Percentiles rank a stretch among this genome's conserved stretches.
phyloP scores from a whole-genome alignment of 2,329 filamentous ascomycete genomes.

The Aplosporella prunicola region DNA sequence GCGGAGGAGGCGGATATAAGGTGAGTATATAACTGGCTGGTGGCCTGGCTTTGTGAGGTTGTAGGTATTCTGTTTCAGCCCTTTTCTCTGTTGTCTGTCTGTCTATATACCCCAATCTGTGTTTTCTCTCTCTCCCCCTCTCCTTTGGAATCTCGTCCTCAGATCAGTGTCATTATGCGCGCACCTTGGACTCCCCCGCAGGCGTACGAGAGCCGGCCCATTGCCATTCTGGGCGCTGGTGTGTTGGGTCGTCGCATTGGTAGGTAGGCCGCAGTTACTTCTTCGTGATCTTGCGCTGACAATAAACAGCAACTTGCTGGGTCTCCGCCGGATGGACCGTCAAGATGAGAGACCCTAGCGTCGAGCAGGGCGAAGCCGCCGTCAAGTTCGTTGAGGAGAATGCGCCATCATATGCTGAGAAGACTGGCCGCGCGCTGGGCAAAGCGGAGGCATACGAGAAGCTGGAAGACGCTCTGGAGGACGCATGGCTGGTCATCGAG shows the following conservation, averaged over 20 bases:
- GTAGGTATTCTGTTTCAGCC: too few species aligned
- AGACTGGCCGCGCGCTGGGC: slow-evolving; percentile 16
- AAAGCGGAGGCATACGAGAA: slow-evolving; percentile 26
- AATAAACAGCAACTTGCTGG: slow-evolving; percentile 19
- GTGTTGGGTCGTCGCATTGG: slow-evolving; percentile 15
- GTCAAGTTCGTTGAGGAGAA: slow-evolving; percentile 33
- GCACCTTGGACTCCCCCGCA: slow-evolving; percentile 3
- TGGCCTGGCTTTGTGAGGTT: too few species aligned
- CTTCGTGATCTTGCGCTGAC: not conserved
- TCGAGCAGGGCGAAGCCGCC: slow-evolving; percentile 28
- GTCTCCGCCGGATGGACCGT: slow-evolving; percentile 36
- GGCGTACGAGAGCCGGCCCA: slow-evolving; percentile 14
- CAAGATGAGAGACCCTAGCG: slow-evolving; percentile 34
- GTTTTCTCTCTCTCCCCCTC: too few species aligned
- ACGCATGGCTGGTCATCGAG: slow-evolving; percentile 47
- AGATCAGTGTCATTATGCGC: too few species aligned
- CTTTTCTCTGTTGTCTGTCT: too few species aligned
- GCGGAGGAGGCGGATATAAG: too few species aligned
- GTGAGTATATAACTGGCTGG: too few species aligned
- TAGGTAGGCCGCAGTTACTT: too few species aligned
- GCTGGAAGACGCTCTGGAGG: slow-evolving; percentile 31
- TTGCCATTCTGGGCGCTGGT: slow-evolving; percentile 15
- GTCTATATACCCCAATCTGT: too few species aligned
- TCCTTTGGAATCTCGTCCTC: too few species aligned
- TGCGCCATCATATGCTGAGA: slow-evolving; percentile 17